Evolutionary conservation across 2,329 filamentous ascomycete genomes (phyloP), one percentile per base, ranked within the genome.

Genomic region (Aspergillus candidus): DNA sequence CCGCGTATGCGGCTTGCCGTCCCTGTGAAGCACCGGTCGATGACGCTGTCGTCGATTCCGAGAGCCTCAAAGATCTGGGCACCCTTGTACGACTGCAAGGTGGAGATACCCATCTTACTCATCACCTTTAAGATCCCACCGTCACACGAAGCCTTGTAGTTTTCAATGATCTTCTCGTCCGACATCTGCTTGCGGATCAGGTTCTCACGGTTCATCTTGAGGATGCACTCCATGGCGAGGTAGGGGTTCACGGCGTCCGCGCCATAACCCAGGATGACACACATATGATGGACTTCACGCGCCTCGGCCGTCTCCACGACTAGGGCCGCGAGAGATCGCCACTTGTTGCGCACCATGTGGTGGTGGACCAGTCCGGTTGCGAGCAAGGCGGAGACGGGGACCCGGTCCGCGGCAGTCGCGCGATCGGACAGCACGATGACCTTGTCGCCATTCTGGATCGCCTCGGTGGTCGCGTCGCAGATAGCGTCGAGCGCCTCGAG

Each of bases 61-160:
- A 97, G 84, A 38, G 90, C 89, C 67, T 97, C 91, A 57, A 96
- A 97, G 53, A 97, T 97, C 73, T 97, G 91, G 44, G 91, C 91
- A 62, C 91, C 91, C 76, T 97, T 97, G 76, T 97, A 97, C 55
- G 86, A 91, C 61, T 91, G 88, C 36, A 97, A 76, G 29, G 91
- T 97, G 6, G 91, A 96, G 53, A 97, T 97, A 73, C 91, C 91
- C 91, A 97, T 97, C 77, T 97, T 97, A 68, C 86, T 93, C 91
- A 97, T 97, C 66, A 97, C 91, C 71, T 97, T 97, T 52, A 97
- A 76, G 52, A 97, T 95, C 72, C 91, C 91, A 61, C 91, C 91
- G 56, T 96, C 90, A 59, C 87, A 91, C 50, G 91, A 96, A 68
- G 94, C 87, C 73, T 94, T 94, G 78, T 96, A 97, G 74, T 97